A percentile compares a stretch with the other conserved stretches of the same genome.
Evolutionary conservation across 352 stramenopile genomes (phyloP).

Genomic region (Thalassiosira exigua): DNA sequence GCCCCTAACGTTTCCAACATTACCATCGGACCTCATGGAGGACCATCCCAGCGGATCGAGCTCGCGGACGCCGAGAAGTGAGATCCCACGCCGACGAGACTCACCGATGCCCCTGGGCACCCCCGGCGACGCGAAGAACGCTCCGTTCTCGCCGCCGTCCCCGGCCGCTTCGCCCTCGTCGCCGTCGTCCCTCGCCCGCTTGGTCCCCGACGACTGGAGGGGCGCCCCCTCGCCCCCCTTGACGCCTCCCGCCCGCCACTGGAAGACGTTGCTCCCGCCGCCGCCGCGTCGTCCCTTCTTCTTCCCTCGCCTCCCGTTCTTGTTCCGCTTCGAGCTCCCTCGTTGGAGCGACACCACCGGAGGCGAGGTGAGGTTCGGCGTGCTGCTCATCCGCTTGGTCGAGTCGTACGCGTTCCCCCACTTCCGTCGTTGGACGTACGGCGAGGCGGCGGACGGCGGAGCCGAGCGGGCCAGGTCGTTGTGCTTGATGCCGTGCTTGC

Average conservation of each 20-base stretch:
- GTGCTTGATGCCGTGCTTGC: too few relatives aligned
- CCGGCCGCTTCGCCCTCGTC: conserved; percentile 11
- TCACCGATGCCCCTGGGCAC: conserved; percentile 58
- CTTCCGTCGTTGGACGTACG: conserved; percentile 35
- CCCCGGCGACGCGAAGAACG: conserved; percentile 55
- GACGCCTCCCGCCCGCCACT: conserved; percentile 7
- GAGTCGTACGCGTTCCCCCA: conserved; percentile 54
- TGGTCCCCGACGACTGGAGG: conserved; percentile 7
- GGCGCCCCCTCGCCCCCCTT: background rate
- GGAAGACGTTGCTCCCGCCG: conserved; percentile 18
- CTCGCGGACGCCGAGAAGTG: too few relatives aligned
- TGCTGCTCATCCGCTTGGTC: conserved; percentile 35
- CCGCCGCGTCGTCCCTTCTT: conserved; percentile 10
- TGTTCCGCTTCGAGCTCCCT: conserved; percentile 9
- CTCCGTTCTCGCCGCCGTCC: conserved; percentile 18
- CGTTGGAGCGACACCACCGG: conserved; percentile 53
- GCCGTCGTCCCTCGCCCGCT: conserved; percentile 13
- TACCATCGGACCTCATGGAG: too few relatives aligned
- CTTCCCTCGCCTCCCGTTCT: conserved; percentile 14
- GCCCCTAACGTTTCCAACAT: too few relatives aligned
- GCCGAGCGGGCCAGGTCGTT: too few relatives aligned
- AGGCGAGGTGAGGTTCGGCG: conserved; percentile 53
- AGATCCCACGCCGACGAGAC: too few relatives aligned
- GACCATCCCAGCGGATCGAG: too few relatives aligned
- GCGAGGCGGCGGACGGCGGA: conserved; percentile 26